Evolutionary conservation across 441 rosid species (phyloP).

Genomic region (Omphalea diandra): DNA sequence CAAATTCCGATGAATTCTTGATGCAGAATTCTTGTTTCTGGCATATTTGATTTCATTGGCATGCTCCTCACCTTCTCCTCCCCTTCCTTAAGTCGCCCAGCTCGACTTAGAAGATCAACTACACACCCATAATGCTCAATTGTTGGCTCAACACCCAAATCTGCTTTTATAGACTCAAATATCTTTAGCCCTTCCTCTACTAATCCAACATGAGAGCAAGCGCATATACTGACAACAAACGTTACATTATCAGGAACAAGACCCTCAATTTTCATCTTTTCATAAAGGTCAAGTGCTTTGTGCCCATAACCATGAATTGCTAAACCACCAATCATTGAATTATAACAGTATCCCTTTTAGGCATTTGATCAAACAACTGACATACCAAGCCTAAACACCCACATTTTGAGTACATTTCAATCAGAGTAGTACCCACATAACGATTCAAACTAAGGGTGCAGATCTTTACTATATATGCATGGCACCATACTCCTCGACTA

Average conservation of each 20-base stretch:
- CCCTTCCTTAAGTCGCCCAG: constrained; percentile 48
- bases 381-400: constrained; percentile 42
- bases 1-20: constrained; percentile 49
- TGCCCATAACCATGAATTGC: constrained; percentile 53
- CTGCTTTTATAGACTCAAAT: constrained; percentile 43
- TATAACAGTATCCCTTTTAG: constrained; percentile 48
- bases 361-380: constrained; percentile 51
- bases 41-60: constrained; percentile 63
- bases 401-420: constrained; percentile 43
- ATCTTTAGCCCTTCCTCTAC: constrained; percentile 43
- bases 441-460: constrained; percentile 38
- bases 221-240: constrained; percentile 45
- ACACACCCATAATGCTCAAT: constrained; percentile 64
- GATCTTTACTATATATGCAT: constrained; percentile 48
- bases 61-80: constrained; percentile 42
- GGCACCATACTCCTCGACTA: constrained; percentile 52
- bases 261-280: constrained; percentile 35
- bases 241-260: constrained; percentile 51
- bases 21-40: constrained; percentile 65
- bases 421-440: constrained; percentile 51
- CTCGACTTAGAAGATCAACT: constrained; percentile 63
- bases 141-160: constrained; percentile 42
- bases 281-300: constrained; percentile 39
- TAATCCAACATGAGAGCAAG: constrained; percentile 61
- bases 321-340: constrained; percentile 59